Evolutionary conservation across 306 rosid genomes (phyloP), one percentile per base, ranked within the genome.

Genomic region (Cicer chorassanicum): DNA sequence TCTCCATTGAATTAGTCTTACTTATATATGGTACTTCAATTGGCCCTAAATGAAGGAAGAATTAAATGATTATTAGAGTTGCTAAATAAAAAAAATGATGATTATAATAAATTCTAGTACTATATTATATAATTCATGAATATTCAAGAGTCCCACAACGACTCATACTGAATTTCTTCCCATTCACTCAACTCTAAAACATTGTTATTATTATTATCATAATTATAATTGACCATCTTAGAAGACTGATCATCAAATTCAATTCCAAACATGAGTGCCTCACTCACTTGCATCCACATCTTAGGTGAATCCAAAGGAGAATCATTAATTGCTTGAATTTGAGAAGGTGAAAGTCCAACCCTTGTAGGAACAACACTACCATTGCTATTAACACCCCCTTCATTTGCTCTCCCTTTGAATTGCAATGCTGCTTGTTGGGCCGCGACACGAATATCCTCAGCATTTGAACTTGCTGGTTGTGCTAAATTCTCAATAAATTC

Each of bases 211-310:
- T 65, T 1, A 43, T 80, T 72, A 24, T 24, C 34, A 24, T 24
- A 24, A 24, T 24, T 24, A 24, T 24, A 24, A 24, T 24, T 29
- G 36, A 29, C 36, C 36, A 29, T 74, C 6, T 19, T 34, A 13
- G 18, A 60, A 29, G 36, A 29, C 5, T 29, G 5, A 70, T 87
- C 83, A 80, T 78, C 66, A 71, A 62, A 55, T 6, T 78, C 84
- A 9, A 65, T 68, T 10, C 50, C 69, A 64, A 9, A 65, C 83
- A 67, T 41, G 5, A 77, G 49, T 10, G 86, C 77, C 29, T 78
- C 96, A 12, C 83, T 72, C 88, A 89, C 85, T 74, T 91, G 97
- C 96, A 88, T 91, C 97, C 97, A 93, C 93, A 86, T 91, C 38
- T 78, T 89, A 0, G 98, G 98, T 3, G 98, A 93, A 42, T 93